Percentiles rank a stretch among this genome's conserved stretches.
phyloP scores from a whole-genome alignment of 2,329 filamentous ascomycete genomes.

The Calonectria hawksworthii region DNA sequence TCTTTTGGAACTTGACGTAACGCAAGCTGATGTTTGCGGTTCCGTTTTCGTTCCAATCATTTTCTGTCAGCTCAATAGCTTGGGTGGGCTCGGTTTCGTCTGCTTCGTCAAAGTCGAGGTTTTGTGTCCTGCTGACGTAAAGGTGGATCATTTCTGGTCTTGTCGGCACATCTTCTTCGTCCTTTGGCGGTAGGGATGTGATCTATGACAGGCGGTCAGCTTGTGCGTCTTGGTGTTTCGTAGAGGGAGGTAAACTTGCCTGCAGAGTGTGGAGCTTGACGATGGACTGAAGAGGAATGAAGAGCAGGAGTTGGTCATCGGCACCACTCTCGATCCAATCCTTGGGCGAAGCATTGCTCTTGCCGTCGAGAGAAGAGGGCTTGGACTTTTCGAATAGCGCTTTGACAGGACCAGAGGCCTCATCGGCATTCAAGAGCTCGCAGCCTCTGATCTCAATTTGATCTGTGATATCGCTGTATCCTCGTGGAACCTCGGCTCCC shows the following conservation, averaged over 20 bases:
- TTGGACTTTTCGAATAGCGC: constrained; percentile 79
- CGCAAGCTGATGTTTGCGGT: constrained; percentile 82
- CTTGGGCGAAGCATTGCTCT: constrained; percentile 59
- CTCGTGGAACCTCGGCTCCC: constrained; percentile 80
- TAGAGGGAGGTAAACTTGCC: constrained; percentile 55
- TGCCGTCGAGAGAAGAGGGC: constrained; percentile 73
- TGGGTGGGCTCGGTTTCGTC: constrained; percentile 89
- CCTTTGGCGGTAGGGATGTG: constrained; percentile 81
- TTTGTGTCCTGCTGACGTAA: constrained; percentile 90
- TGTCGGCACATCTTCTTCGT: constrained; percentile 82
- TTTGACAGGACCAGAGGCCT: constrained; percentile 79
- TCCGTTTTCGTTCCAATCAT: constrained; percentile 86
- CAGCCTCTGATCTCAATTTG: constrained; percentile 84
- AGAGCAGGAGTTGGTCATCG: constrained; percentile 96
- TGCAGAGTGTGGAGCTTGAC: constrained; percentile 90
- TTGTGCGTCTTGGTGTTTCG: neutral
- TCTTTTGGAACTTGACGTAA: constrained; percentile 98
- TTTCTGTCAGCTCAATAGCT: constrained; percentile 77
- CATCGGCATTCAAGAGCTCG: constrained; percentile 90
- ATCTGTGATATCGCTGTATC: constrained; percentile 87
- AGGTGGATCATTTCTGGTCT: constrained; percentile 87
- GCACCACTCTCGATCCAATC: constrained; percentile 98
- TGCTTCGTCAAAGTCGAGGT: constrained; percentile 94
- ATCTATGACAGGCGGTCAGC: constrained; percentile 69
- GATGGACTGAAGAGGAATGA: constrained; percentile 87